Evolutionary conservation across 495 filamentous ascomycete species (phyloP).

Genomic region (Geopyxis carbonaria): DNA sequence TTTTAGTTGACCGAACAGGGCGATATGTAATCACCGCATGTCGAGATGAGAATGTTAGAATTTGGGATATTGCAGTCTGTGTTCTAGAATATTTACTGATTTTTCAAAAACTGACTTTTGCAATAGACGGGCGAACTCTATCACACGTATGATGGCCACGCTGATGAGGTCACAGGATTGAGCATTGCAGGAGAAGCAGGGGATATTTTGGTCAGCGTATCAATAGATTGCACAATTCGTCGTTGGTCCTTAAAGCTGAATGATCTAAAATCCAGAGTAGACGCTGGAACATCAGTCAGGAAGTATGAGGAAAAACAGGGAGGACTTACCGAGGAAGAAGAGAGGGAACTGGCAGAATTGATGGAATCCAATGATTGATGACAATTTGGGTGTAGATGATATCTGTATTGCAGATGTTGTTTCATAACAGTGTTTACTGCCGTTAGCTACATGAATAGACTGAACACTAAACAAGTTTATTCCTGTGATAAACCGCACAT

Average conservation of each 20-base stretch:
- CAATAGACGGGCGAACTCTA: constrained; percentile 50
- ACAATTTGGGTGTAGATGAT: no score
- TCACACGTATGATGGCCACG: constrained; percentile 69
- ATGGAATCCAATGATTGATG: constrained; percentile 54
- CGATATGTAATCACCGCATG: constrained; percentile 84
- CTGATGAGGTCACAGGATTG: constrained; percentile 76
- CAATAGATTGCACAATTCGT: constrained; percentile 77
- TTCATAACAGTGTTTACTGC: no score
- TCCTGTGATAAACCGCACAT: no score
- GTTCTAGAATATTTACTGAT: background rate
- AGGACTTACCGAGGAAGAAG: constrained; percentile 61
- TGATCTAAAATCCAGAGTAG: constrained; percentile 46
- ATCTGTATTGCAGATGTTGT: no score
- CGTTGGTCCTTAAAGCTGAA: constrained; percentile 53
- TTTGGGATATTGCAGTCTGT: constrained; percentile 59
- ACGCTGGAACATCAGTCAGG: constrained; percentile 30
- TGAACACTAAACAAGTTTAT: no score
- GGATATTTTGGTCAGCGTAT: constrained; percentile 52
- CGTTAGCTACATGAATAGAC: no score
- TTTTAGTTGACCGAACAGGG: constrained; percentile 49
- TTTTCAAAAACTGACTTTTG: constrained; percentile 5
- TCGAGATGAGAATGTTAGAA: constrained; percentile 74
- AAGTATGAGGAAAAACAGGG: constrained; percentile 27
- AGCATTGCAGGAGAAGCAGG: constrained; percentile 37
- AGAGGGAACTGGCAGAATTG: constrained; percentile 69